Evolutionary conservation across 225 moss, liverwort and hornwort species (phyloP), one percentile per base, ranked within the genome.

Genomic region (Asterella californica): DNA sequence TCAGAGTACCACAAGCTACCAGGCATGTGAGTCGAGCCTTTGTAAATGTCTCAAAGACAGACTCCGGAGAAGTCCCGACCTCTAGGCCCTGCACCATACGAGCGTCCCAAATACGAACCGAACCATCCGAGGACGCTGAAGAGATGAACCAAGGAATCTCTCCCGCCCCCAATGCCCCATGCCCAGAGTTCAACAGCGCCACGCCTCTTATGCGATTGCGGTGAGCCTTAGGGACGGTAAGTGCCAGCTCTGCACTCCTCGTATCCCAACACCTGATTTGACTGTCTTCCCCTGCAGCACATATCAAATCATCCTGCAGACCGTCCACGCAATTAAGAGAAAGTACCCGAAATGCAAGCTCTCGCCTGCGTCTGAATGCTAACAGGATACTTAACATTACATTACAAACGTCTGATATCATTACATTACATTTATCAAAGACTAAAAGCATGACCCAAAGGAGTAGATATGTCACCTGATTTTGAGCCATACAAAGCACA

Each of bases 21-120:
- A 99, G 92, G 83, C 95, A 99, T 24, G 95, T 99, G 63, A 99
- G 83, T 78, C 99, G 89, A 75, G 95, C 89, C 81, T 91, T 93
- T 2, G 95, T 95, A 74, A 88, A 91, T 7, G 92, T 90, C 84
- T 99, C 90, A 80, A 92, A 89, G 25, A 90, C 81, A 70, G 93
- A 89, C 66, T 77, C 80, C 49, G 88, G 80, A 2, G 86, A 78
- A 15, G 42, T 67, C 6, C 79, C 81, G 77, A 87, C 85, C 6
- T 88, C 87, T 62, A 45, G 0, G 42, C 60, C 75, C 42, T 82
- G 74, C 42, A 88, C 85, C 87, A 91, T 91, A 38, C 95, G 90
- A 46, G 90, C 89, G 81, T 95, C 99, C 99, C 99, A 99, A 72
- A 99, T 88, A 85, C 92, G 88, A 59, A 99, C 87, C 14, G 87